Base-by-base conservation (phyloP, 768 basidiomycete species). In the Boletus pseudopeckii region DNA sequence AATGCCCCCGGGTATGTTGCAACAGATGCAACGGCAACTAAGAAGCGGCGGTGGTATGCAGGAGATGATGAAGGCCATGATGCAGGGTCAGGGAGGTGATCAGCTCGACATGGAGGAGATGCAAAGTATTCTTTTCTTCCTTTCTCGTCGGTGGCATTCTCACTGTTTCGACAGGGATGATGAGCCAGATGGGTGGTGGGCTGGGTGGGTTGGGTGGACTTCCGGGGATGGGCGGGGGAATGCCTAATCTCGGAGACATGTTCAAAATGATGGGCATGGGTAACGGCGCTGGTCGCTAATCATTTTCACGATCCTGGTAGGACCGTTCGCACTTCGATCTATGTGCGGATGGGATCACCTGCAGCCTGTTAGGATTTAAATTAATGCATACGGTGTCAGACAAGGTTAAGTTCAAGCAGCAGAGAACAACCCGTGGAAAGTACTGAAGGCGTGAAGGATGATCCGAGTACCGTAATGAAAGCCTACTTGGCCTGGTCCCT, bases 1-100 rank as follows among this genome's bases (percentile, higher is more conserved):
- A 37, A 86, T 98, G 82, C 96, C 96, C 1, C 92, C 96, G 6
- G 96, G 94, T 30, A 90, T 96, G 88, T 72, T 98, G 57, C 90
- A 93, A 66, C 89, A 98, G 67, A 86, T 98, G 85, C 92, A 91
- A 66, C 77, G 84, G 48, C 87, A 90, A 64, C 74, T 90, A 67
- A 77, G 87, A 52, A 72, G 85, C 51, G 90, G 90, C 9, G 91
- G 92, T 20, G 92, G 92, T 42, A 88, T 97, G 85, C 90, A 94
- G 69, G 93, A 96, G 63, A 96, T 96, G 92, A 93, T 96, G 93
- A 90, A 89, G 68, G 86, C 89, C 26, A 94, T 98, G 91, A 94
- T 97, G 90, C 92, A 93, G 63, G 90, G 92, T 10, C 86, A 90
- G 62, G 91, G 90, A 50, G 90, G 90, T 11, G 94, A 94, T 64